Percentiles rank a stretch among this genome's conserved stretches.
These are phyloP conservation scores for Phytophthora cactorum DNA, from an alignment of 352 stramenopile genomes.

Conservation along the genomic window DNA sequence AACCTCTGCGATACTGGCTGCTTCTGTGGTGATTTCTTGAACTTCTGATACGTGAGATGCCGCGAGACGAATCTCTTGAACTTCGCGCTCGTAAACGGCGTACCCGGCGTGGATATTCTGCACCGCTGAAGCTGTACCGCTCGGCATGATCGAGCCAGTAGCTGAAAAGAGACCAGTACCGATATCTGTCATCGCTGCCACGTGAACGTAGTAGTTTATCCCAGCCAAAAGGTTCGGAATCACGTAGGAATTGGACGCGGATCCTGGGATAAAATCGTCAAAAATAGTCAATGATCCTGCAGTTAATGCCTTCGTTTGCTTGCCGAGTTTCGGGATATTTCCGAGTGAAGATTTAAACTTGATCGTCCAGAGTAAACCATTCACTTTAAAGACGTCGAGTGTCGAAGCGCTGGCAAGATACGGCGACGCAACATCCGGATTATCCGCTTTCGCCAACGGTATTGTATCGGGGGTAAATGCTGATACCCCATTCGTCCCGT, in stretches of 20 bases:
- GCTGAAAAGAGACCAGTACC: slow-evolving; percentile 56
- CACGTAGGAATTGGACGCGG: slow-evolving; percentile 53
- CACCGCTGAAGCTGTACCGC: slow-evolving; percentile 48
- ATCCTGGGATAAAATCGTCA: slow-evolving; percentile 55
- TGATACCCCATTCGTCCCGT: slow-evolving; percentile 42
- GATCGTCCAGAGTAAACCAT: slow-evolving; percentile 82
- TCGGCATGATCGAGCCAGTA: slow-evolving; percentile 50
- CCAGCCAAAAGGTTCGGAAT: slow-evolving; percentile 63
- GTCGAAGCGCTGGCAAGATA: slow-evolving; percentile 48
- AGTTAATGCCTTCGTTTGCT: slow-evolving; percentile 26
- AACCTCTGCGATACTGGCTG: slow-evolving; percentile 69
- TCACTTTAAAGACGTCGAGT: slow-evolving; percentile 76
- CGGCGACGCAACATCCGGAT: slow-evolving; percentile 23
- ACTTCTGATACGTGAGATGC: slow-evolving; percentile 75
- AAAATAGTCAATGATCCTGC: slow-evolving; percentile 37
- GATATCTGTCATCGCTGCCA: slow-evolving; percentile 64
- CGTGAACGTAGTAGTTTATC: slow-evolving; percentile 71
- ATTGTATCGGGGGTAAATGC: slow-evolving; percentile 50
- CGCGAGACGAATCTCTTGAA: slow-evolving; percentile 74
- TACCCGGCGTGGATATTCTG: slow-evolving; percentile 63
- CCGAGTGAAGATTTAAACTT: slow-evolving; percentile 82
- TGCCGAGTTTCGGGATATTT: slow-evolving; percentile 56
- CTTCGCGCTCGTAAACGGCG: slow-evolving; percentile 59
- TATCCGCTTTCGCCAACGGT: slow-evolving; percentile 45
- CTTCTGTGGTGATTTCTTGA: slow-evolving; percentile 67